A percentile compares a stretch with the other conserved stretches of the same genome.
phyloP scores from a whole-genome alignment of 495 filamentous ascomycete species.

The Cudoniella acicularis region DNA sequence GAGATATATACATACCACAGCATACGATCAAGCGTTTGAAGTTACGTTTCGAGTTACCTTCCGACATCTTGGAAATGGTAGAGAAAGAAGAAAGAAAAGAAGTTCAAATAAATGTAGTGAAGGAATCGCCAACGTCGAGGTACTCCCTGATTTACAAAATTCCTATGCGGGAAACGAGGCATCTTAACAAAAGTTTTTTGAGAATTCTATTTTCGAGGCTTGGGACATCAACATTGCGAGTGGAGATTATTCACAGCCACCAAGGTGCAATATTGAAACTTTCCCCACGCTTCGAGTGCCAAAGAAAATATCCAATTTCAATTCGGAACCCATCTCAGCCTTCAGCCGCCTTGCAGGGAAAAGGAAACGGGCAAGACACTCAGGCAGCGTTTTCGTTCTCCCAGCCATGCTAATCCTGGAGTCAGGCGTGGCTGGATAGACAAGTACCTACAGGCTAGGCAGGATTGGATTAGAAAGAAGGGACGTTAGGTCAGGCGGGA shows the following conservation, averaged over 20 bases:
- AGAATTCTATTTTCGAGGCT: background rate
- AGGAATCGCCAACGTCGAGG: background rate
- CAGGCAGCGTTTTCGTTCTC: no score
- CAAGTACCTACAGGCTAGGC: no score
- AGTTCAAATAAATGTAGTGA: background rate
- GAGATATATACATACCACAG: background rate
- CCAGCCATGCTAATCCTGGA: no score
- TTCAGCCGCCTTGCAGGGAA: no score
- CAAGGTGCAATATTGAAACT: background rate
- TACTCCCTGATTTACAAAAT: background rate
- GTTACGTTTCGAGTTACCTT: no score
- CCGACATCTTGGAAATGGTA: background rate
- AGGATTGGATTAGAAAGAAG: no score
- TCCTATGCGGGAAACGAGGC: background rate
- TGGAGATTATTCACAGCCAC: background rate
- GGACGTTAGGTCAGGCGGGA: no score
- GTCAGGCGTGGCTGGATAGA: no score
- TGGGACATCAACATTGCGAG: background rate
- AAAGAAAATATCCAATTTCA: no score
- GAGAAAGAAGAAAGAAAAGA: background rate
- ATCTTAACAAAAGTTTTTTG: background rate
- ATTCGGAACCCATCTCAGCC: no score
- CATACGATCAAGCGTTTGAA: background rate
- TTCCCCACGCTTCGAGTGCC: no score
- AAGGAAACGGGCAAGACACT: no score